Conservation (phyloP, 805 yeast species). For the Cyberlindnera nakhonratchasimensis region DNA sequence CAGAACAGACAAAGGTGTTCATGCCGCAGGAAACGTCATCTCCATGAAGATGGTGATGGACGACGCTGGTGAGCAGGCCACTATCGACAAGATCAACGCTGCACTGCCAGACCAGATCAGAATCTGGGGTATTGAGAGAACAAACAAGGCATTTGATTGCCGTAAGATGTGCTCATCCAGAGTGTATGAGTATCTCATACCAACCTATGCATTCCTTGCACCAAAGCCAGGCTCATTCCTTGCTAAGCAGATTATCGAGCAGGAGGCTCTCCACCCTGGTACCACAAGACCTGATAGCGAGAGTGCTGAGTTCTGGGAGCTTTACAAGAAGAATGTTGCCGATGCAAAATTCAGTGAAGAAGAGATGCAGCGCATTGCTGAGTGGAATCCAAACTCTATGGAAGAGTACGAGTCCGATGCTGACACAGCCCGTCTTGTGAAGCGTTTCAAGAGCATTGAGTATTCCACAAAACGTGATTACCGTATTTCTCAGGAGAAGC, state of each 20-base stretch:
- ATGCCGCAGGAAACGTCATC: conserved; percentile 93
- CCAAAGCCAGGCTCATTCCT: conserved; percentile 79
- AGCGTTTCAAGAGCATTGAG: conserved; percentile 58
- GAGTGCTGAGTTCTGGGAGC: conserved; percentile 71
- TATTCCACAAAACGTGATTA: conserved; percentile 63
- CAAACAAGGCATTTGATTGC: conserved; percentile 89
- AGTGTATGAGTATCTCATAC: conserved; percentile 88
- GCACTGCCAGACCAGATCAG: conserved; percentile 81
- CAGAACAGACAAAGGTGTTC: conserved; percentile 93
- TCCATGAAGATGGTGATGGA: conserved; percentile 84
- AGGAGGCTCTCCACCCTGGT: conserved; percentile 54
- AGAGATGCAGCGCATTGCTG: conserved; percentile 26
- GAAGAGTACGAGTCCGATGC: conserved; percentile 36
- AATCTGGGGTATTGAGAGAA: conserved; percentile 89
- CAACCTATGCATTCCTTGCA: conserved; percentile 84
- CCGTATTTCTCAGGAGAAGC: conserved; percentile 59
- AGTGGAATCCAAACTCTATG: conserved; percentile 34
- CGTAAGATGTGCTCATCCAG: conserved; percentile 95
- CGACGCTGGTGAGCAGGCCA: conserved; percentile 39
- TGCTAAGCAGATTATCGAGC: conserved; percentile 53
- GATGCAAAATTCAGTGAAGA: conserved; percentile 30
- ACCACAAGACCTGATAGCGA: conserved; percentile 61
- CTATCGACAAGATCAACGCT: conserved; percentile 63
- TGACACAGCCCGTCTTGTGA: conserved; percentile 40
- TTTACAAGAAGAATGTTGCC: conserved; percentile 38